Base-by-base conservation (phyloP, 164 flowering plant species). In the Piper longum region DNA sequence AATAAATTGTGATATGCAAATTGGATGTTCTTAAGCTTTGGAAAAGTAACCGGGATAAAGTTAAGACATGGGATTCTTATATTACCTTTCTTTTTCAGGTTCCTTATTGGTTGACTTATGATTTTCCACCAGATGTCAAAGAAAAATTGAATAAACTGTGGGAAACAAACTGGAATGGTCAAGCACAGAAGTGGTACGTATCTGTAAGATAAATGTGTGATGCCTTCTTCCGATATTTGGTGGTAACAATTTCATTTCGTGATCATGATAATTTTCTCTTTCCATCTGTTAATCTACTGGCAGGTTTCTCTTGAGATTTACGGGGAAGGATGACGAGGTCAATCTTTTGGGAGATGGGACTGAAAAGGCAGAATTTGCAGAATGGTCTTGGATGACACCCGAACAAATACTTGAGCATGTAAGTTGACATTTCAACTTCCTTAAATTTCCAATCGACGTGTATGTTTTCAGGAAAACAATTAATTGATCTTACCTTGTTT, bases 101-200 rank as follows among this genome's bases (percentile, higher is more conserved):
- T 13, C 96, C 99, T 51, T 69, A 79, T 69, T 93, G 96, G 99
- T 57, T 93, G 78, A 87, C 92, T 17, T 90, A 93, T 73, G 95
- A 93, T 73, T 93, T 88, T 74, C 97, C 99, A 43, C 96, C 91
- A 54, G 73, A 78, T 17, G 95, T 90, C 40, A 70, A 87, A 70
- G 89, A 80, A 77, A 85, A 82, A 42, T 82, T 93, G 8, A 88
- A 78, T 17, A 72, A 11, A 39, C 82, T 63, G 64, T 91, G 99
- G 97, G 97, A 97, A 67, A 70, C 87, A 48, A 83, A 90, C 75
- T 87, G 92, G 95, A 88, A 88, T 70, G 99, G 99, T 74, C 97
- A 93, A 77, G 96, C 96, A 45, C 97, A 91, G 65, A 93, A 91
- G 73, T 93, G 97, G 99, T 88, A 67, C 71, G 84, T 54, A 57